phyloP scores from a whole-genome alignment of 169 alveolate species.

The Blepharisma undulans region DNA sequence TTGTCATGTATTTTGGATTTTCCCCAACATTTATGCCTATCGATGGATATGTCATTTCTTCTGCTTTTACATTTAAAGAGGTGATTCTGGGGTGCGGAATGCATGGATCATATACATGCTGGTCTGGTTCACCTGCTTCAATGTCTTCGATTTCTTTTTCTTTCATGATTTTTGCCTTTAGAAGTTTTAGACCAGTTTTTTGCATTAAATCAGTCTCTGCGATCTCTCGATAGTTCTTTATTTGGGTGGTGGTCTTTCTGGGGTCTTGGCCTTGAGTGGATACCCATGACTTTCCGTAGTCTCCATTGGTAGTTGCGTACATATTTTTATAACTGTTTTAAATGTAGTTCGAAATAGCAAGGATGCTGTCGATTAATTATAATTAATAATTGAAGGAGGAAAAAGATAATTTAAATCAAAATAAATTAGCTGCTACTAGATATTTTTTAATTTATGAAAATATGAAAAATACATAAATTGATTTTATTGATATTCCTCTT shows the following conservation, averaged over 20 bases:
- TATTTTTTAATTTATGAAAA: neutral
- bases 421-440: no score
- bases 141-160: constrained; percentile 10
- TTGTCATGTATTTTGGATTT: constrained; percentile 29
- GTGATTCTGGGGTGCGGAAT: neutral
- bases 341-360: neutral
- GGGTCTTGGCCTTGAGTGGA: constrained; percentile 28
- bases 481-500: no score
- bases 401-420: neutral
- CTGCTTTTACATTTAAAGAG: constrained; percentile 19
- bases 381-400: neutral
- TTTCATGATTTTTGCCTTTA: constrained; percentile 17
- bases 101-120: constrained; percentile 20
- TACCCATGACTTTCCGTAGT: constrained; percentile 33
- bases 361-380: neutral
- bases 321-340: neutral
- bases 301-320: constrained; percentile 24
- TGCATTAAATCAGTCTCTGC: constrained; percentile 26
- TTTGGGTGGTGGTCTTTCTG: neutral
- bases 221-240: constrained; percentile 7
- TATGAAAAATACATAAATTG: neutral
- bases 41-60: constrained; percentile 10
- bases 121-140: constrained; percentile 34
- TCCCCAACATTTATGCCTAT: neutral
- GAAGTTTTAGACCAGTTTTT: constrained; percentile 20